Base-by-base conservation (phyloP, 2,329 filamentous ascomycete species). In the Endocalyx cinctus region DNA sequence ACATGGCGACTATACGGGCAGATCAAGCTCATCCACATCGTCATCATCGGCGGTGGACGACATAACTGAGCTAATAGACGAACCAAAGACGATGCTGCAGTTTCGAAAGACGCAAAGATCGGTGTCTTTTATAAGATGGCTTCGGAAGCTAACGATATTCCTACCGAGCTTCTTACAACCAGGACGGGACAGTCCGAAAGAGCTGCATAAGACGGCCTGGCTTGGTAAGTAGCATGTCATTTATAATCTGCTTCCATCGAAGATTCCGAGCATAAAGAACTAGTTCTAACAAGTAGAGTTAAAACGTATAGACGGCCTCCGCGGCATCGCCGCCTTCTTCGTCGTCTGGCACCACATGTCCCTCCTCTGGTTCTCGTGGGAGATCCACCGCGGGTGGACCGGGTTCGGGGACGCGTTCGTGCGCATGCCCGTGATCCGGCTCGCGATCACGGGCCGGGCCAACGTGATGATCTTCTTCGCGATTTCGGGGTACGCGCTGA, bases 301-400 rank as follows among this genome's bases (percentile, higher is more conserved):
- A 42, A 12, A 23, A 10, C 27, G 11, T 8, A 12, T 18, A 52
- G 73, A 77, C 42, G 73, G 72, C 6, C 57, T 77, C 13, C 59
- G 74, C 46, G 74, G 74, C 6, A 67, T 74, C 33, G 70, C 73
- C 4, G 71, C 73, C 4, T 60, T 77, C 20, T 52, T 76, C 22
- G 73, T 78, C 5, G 76, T 75, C 40, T 59, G 64, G 37, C 66
- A 70, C 31, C 68, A 74, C 52, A 46, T 50, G 19, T 53, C 50
- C 6, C 43, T 59, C 10, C 29, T 58, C 6, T 56, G 43, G 39
- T 58, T 58, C 40, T 37, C 48, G 0, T 52, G 48, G 51, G 29
- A 34, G 20, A 35, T 58, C 17, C 50, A 59, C 39, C 29, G 43
- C 4, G 56, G 51, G 25, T 58, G 51, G 41, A 33, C 31, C 12